Evolutionary conservation across 352 stramenopile genomes (phyloP).

Genomic region (Globisporangium alternatum): DNA sequence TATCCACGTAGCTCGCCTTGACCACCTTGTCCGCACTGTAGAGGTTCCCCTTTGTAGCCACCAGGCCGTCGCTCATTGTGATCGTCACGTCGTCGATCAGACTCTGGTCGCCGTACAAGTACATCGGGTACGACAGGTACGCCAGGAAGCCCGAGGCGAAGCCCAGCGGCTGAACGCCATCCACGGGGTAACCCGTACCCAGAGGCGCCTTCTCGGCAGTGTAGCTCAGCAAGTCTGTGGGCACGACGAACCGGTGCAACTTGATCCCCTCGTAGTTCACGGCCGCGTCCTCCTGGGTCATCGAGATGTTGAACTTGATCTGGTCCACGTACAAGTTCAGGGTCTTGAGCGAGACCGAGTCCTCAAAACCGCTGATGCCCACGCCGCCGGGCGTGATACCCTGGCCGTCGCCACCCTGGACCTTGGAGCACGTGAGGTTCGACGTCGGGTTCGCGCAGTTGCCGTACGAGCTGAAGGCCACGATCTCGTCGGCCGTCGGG

Average conservation of each 20-base stretch:
- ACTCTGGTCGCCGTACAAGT: slow-evolving; percentile 52
- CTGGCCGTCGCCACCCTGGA: slow-evolving; percentile 16
- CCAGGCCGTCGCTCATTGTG: slow-evolving; percentile 48
- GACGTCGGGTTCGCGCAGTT: slow-evolving; percentile 18
- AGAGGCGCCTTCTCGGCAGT: slow-evolving; percentile 25
- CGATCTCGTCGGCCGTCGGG: slow-evolving; percentile 21
- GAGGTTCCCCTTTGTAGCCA: slow-evolving; percentile 36
- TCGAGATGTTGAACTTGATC: slow-evolving; percentile 18
- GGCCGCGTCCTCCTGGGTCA: slow-evolving; percentile 2
- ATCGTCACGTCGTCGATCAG: slow-evolving; percentile 47
- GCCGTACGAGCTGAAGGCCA: slow-evolving; percentile 16
- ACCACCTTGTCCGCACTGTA: slow-evolving; percentile 41
- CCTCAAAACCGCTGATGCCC: slow-evolving; percentile 16
- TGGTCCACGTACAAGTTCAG: slow-evolving; percentile 16
- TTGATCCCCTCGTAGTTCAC: slow-evolving; percentile 11
- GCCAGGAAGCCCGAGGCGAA: slow-evolving; percentile 68
- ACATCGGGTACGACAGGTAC: slow-evolving; percentile 71
- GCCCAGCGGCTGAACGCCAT: slow-evolving; percentile 62
- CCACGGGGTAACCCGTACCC: slow-evolving; percentile 51
- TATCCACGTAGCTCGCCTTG: slow-evolving; percentile 36
- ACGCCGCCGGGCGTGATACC: slow-evolving; percentile 13
- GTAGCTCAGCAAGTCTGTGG: slow-evolving; percentile 32
- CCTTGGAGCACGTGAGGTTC: slow-evolving; percentile 19
- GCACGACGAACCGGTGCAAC: slow-evolving; percentile 24
- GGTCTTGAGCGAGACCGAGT: background rate